A percentile compares a stretch with the other conserved stretches of the same genome.
These are phyloP conservation scores for Sutorius eximius DNA, from an alignment of 1,284 basidiomycete species.

Conservation along the genomic window DNA sequence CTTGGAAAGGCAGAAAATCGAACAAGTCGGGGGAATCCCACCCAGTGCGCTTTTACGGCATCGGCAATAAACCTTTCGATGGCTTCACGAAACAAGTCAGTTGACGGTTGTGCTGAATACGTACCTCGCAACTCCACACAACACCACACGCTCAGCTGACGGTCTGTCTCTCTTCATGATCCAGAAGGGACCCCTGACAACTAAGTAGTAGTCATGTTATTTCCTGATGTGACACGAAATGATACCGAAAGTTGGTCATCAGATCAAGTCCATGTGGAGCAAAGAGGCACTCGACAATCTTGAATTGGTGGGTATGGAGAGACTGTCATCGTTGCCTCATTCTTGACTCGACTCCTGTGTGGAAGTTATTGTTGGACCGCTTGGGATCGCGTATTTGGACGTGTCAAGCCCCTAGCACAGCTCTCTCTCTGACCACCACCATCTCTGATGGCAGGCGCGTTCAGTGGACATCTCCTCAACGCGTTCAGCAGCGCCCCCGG, in stretches of 20 bases:
- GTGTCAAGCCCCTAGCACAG: slow-evolving; percentile 9
- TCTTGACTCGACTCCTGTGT: too few relatives aligned
- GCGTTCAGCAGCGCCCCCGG: slow-evolving; percentile 21
- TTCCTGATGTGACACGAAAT: neutral
- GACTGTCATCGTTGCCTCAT: neutral
- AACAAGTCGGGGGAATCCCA: neutral
- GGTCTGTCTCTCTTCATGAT: neutral
- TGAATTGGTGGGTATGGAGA: neutral
- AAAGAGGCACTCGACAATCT: neutral
- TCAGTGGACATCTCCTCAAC: slow-evolving; percentile 34
- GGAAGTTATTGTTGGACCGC: too few relatives aligned
- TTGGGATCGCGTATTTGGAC: neutral
- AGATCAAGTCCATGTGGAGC: neutral
- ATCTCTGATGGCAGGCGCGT: slow-evolving; percentile 32
- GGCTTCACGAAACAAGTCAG: too few relatives aligned
- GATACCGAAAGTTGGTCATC: neutral
- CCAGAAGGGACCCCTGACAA: neutral
- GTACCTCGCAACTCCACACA: neutral
- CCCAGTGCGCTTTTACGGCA: neutral
- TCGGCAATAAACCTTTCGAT: too few relatives aligned
- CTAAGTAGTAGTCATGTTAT: neutral
- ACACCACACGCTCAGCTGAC: neutral
- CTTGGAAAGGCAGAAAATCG: neutral
- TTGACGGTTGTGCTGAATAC: neutral
- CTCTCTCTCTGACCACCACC: slow-evolving; percentile 10